Conservation (phyloP, 2,329 filamentous ascomycete species). For the Atkinsonella texensis region DNA sequence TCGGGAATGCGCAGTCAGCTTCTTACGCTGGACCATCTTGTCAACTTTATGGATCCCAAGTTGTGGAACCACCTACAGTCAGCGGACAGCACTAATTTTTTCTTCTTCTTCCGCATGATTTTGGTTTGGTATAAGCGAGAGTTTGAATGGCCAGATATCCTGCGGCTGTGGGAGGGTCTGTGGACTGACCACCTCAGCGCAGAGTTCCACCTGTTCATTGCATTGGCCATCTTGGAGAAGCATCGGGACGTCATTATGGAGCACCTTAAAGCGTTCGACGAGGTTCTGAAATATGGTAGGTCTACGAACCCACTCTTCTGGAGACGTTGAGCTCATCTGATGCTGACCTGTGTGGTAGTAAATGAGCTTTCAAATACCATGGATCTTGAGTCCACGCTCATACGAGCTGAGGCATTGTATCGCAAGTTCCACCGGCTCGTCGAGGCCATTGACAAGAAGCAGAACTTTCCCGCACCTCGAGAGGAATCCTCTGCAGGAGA, state of each 20-base stretch:
- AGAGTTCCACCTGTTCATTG: slow-evolving; percentile 90
- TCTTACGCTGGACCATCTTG: slow-evolving; percentile 80
- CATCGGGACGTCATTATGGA: slow-evolving; percentile 94
- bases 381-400: slow-evolving; percentile 74
- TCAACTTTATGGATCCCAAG: slow-evolving; percentile 92
- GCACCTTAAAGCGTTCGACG: slow-evolving; percentile 88
- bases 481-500: slow-evolving; percentile 7
- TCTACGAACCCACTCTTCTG: slow-evolving; percentile 7
- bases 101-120: slow-evolving; percentile 99
- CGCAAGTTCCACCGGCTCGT: slow-evolving; percentile 77
- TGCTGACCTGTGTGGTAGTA: slow-evolving; percentile 38
- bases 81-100: slow-evolving; percentile 95
- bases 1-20: slow-evolving; percentile 93
- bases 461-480: slow-evolving; percentile 58
- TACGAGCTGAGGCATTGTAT: slow-evolving; percentile 82
- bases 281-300: slow-evolving; percentile 90
- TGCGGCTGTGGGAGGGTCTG: slow-evolving; percentile 80
- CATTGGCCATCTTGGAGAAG: slow-evolving; percentile 87
- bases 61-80: slow-evolving; percentile 82
- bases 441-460: slow-evolving; percentile 84
- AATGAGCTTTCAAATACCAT: slow-evolving; percentile 93
- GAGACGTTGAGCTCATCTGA: not conserved
- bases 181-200: slow-evolving; percentile 90
- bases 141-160: slow-evolving; percentile 77
- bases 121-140: slow-evolving; percentile 98